phyloP scores from a whole-genome alignment of 1,284 basidiomycete genomes.

The Sanghuangporus baumii region DNA sequence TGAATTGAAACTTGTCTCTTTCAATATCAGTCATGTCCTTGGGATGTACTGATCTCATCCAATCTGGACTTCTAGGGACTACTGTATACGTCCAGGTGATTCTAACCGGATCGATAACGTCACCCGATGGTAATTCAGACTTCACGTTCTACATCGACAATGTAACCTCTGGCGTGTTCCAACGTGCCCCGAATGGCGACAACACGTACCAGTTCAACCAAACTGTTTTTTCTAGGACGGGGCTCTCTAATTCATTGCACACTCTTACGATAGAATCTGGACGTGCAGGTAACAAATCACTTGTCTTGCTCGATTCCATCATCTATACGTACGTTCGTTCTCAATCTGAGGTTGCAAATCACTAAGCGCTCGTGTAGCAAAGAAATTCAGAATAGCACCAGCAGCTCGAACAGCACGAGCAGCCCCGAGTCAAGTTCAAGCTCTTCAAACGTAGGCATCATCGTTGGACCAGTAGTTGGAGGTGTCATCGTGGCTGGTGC shows the following conservation, averaged over 20 bases:
- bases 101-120: not conserved
- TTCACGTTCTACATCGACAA: slow-evolving; percentile 7
- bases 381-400: not conserved
- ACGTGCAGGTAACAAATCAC: not conserved
- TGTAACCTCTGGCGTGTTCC: not conserved
- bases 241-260: not conserved
- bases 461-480: slow-evolving; percentile 5
- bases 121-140: slow-evolving; percentile 7
- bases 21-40: not conserved
- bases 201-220: slow-evolving; percentile 6
- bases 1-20: not conserved
- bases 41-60: not conserved
- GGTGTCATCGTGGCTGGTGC: slow-evolving; percentile 7
- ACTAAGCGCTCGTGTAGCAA: not conserved
- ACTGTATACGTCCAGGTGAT: slow-evolving; percentile 9
- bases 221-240: slow-evolving; percentile 1
- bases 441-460: not conserved
- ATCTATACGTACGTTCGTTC: slow-evolving; percentile 9
- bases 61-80: slow-evolving; percentile 1
- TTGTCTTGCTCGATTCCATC: slow-evolving; percentile 8
- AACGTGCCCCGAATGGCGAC: slow-evolving; percentile 1
- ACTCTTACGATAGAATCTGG: slow-evolving; percentile 5
- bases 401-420: not conserved
- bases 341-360: no score
- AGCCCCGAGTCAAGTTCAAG: not conserved